Percentiles rank a stretch among this genome's conserved stretches.
Evolutionary conservation across 2,329 filamentous ascomycete species (phyloP).

Genomic region (Venturiaceae sp.): DNA sequence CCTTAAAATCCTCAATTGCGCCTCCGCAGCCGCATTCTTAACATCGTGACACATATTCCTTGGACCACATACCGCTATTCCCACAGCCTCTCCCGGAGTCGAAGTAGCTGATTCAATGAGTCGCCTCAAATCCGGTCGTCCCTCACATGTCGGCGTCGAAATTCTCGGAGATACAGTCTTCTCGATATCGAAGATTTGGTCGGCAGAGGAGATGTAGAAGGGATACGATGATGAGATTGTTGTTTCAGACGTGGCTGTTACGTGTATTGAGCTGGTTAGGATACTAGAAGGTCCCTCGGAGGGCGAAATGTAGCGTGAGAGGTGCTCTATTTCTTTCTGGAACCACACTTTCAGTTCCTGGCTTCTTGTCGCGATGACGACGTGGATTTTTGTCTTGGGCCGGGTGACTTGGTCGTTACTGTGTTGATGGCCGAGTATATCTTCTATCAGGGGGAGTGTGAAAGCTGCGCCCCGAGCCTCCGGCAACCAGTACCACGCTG

Average conservation of each 20-base stretch:
- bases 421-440: too few relatives aligned
- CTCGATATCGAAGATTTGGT: not conserved
- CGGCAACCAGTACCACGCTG: too few relatives aligned
- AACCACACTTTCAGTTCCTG: not conserved
- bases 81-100: not conserved
- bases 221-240: not conserved
- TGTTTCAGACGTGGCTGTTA: not conserved
- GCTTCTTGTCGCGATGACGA: not conserved
- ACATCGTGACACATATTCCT: slow-evolving; percentile 10
- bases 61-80: not conserved
- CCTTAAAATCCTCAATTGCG: slow-evolving; percentile 4
- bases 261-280: not conserved
- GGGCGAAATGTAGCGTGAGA: not conserved
- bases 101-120: not conserved
- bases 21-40: slow-evolving; percentile 10
- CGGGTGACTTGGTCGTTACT: too few relatives aligned
- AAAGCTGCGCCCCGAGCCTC: too few relatives aligned
- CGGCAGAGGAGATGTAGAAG: too few relatives aligned
- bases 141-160: not conserved
- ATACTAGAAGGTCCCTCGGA: not conserved
- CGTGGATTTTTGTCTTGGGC: not conserved
- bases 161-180: not conserved
- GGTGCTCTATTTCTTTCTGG: not conserved
- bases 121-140: not conserved
- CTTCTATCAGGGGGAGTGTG: too few relatives aligned